These are phyloP conservation scores for Penicillium lagena DNA, from an alignment of 495 filamentous ascomycete species.

Conservation along the genomic window DNA sequence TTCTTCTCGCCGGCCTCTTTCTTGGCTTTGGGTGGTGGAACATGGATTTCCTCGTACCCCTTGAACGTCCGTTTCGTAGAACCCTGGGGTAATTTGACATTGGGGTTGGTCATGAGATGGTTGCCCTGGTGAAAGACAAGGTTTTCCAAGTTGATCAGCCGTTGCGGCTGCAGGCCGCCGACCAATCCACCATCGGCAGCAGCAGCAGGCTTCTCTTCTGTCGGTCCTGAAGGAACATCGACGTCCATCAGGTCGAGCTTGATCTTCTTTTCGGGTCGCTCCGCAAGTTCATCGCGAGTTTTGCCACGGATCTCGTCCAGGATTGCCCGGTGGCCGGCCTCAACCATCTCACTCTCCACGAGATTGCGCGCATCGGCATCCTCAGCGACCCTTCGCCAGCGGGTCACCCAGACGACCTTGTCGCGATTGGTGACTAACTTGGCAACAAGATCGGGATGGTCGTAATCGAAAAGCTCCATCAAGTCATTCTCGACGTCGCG, in stretches of 20 bases:
- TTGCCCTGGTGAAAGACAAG: constrained; percentile 97
- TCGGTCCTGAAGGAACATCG: constrained; percentile 62
- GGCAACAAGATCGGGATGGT: constrained; percentile 87
- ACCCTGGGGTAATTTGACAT: constrained; percentile 89
- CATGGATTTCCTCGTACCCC: constrained; percentile 97
- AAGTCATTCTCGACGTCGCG: constrained; percentile 97
- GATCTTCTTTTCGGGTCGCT: constrained; percentile 66
- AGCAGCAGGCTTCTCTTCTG: constrained; percentile 47
- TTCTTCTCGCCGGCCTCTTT: constrained; percentile 71
- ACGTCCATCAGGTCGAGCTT: constrained; percentile 88
- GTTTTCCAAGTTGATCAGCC: constrained; percentile 88
- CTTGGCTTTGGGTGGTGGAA: constrained; percentile 82
- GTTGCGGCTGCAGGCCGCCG: constrained; percentile 81
- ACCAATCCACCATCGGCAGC: constrained; percentile 62
- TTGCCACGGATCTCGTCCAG: constrained; percentile 75
- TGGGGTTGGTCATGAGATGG: constrained; percentile 96
- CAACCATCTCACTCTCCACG: constrained; percentile 84
- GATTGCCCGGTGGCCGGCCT: constrained; percentile 78
- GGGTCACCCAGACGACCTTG: constrained; percentile 92
- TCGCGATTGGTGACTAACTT: constrained; percentile 88
- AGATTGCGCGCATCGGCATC: constrained; percentile 68
- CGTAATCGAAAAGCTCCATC: constrained; percentile 97
- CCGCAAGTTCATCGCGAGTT: constrained; percentile 43
- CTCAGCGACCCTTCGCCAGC: constrained; percentile 76
- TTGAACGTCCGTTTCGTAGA: constrained; percentile 94